These are phyloP conservation scores for Bathelium albidoporum DNA, from an alignment of 495 filamentous ascomycete species.

Conservation along the genomic window DNA sequence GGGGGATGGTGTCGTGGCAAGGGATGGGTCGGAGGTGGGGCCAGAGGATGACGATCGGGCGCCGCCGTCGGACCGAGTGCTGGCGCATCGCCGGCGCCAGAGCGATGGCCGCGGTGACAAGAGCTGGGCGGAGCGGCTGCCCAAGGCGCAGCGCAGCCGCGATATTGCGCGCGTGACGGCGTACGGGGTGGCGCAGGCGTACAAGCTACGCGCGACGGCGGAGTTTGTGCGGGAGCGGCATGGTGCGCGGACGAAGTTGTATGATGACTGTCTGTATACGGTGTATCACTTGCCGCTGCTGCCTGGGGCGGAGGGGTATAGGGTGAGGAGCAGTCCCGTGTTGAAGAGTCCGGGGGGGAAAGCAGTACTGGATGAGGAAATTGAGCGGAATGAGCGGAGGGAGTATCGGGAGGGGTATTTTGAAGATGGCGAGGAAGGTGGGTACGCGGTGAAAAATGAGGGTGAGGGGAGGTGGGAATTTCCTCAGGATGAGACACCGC, in stretches of 20 bases:
- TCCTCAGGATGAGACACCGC: constrained; percentile 22
- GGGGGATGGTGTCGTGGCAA: constrained; percentile 44
- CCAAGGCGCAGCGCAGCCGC: constrained; percentile 66
- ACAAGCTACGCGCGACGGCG: constrained; percentile 73
- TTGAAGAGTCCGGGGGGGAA: constrained; percentile 89
- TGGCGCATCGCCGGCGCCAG: constrained; percentile 51
- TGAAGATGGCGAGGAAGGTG: constrained; percentile 37
- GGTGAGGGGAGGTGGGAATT: constrained; percentile 32
- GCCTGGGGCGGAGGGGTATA: constrained; percentile 73
- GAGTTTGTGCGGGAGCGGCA: constrained; percentile 82
- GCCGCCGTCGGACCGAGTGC: constrained; percentile 71
- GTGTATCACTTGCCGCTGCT: constrained; percentile 89
- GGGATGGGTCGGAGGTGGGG: not conserved
- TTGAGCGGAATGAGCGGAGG: constrained; percentile 81
- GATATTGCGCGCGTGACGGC: constrained; percentile 77
- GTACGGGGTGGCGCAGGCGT: constrained; percentile 92
- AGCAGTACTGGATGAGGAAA: constrained; percentile 86
- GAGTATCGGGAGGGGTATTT: constrained; percentile 88
- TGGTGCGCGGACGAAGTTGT: constrained; percentile 93
- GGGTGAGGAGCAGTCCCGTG: constrained; percentile 78
- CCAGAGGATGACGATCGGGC: no score
- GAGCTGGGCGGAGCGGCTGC: constrained; percentile 88
- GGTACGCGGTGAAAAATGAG: constrained; percentile 20
- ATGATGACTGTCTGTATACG: constrained; percentile 94
- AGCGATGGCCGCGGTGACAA: constrained; percentile 47